Conservation (phyloP, 805 yeast species). For the Saturnispora zaruensis region DNA sequence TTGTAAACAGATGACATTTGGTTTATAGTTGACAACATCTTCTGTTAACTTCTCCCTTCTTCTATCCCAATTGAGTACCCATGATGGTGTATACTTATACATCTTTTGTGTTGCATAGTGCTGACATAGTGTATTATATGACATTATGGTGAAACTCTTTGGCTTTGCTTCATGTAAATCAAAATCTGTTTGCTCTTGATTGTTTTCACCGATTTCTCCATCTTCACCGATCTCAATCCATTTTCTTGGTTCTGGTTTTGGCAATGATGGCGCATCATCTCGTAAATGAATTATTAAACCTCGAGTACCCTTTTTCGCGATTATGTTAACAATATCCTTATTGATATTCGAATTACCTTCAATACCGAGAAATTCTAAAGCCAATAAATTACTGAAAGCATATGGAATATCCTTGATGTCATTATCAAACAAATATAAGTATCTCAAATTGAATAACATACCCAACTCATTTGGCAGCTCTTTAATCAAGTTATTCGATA, state of each 20-base stretch:
- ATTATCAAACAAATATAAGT: conserved; percentile 83
- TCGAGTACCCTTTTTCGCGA: conserved; percentile 77
- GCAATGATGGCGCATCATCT: conserved; percentile 66
- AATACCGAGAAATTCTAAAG: conserved; percentile 78
- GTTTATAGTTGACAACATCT: conserved; percentile 54
- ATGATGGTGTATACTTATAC: conserved; percentile 91
- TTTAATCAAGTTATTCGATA: conserved; percentile 66
- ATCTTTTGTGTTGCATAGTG: conserved; percentile 87
- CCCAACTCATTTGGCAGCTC: conserved; percentile 83
- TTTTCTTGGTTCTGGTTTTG: conserved; percentile 64
- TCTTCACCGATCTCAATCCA: conserved; percentile 78
- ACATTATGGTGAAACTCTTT: conserved; percentile 62
- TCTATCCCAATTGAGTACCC: conserved; percentile 95
- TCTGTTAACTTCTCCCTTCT: conserved; percentile 69
- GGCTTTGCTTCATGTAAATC: conserved; percentile 25
- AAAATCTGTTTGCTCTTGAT: conserved; percentile 17
- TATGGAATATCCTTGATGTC: conserved; percentile 65
- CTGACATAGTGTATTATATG: conserved; percentile 90
- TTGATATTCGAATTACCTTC: conserved; percentile 83
- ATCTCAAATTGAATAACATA: conserved; percentile 67
- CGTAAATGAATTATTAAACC: conserved; percentile 74
- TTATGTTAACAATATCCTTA: conserved; percentile 48
- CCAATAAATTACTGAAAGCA: conserved; percentile 79
- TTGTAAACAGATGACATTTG: conserved; percentile 86
- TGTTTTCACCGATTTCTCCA: conserved; percentile 42